Evolutionary conservation across 2,329 filamentous ascomycete species (phyloP).

Genomic region (Scytalidium lignicola): DNA sequence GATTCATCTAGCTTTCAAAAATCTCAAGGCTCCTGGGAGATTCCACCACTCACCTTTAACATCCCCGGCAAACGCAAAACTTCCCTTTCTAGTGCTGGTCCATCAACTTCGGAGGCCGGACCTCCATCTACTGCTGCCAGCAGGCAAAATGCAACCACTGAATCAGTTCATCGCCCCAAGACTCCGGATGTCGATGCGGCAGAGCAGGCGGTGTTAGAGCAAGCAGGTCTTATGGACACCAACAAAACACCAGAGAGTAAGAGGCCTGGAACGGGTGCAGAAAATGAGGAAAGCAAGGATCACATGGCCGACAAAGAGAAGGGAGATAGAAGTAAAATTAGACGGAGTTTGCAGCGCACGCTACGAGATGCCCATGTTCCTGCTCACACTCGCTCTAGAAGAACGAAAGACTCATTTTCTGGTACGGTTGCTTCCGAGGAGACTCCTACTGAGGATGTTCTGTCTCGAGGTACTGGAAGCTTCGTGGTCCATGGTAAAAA

Average conservation of each 20-base stretch:
- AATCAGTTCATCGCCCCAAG: constrained; percentile 24
- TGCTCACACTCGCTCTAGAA: constrained; percentile 66
- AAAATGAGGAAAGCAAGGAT: constrained; percentile 29
- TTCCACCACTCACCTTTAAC: constrained; percentile 33
- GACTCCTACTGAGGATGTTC: constrained; percentile 53
- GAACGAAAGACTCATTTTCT: constrained; percentile 67
- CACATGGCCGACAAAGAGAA: constrained; percentile 20
- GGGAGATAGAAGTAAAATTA: constrained; percentile 46
- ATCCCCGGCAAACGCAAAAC: constrained; percentile 31
- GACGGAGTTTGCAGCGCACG: constrained; percentile 84
- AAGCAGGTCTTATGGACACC: constrained; percentile 58
- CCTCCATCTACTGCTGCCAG: constrained; percentile 29
- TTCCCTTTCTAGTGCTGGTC: constrained; percentile 38
- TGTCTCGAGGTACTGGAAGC: constrained; percentile 75
- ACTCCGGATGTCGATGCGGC: constrained; percentile 46
- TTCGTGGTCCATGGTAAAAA: constrained; percentile 98
- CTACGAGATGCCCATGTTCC: constrained; percentile 71
- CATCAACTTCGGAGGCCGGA: constrained; percentile 22
- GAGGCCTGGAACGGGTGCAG: constrained; percentile 25
- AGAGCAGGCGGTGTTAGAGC: constrained; percentile 62
- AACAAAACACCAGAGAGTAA: constrained; percentile 37
- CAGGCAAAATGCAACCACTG: constrained; percentile 27
- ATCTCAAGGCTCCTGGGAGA: constrained; percentile 39
- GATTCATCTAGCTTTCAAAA: constrained; percentile 33
- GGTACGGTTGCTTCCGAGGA: constrained; percentile 44